Evolutionary conservation across 257 asterid genomes (phyloP).

Genomic region (Striga asiatica): DNA sequence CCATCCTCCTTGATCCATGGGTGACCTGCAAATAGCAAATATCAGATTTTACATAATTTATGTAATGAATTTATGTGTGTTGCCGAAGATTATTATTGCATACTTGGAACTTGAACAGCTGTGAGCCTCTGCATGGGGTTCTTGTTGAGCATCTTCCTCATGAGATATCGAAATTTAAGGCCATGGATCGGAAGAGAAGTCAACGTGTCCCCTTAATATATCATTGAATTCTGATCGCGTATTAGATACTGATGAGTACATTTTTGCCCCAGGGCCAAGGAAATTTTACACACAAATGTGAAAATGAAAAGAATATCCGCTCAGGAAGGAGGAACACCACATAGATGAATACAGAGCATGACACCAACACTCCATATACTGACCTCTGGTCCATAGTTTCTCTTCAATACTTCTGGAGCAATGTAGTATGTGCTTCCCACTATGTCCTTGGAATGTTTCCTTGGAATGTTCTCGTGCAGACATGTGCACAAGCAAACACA

Average conservation of each 20-base stretch:
- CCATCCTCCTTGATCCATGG: conserved; percentile 68
- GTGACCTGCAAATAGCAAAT: conserved; percentile 25
- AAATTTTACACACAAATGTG: too few relatives aligned
- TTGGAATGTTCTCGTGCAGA: conserved; percentile 41
- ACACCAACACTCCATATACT: conserved; percentile 97
- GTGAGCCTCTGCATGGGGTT: conserved; percentile 85
- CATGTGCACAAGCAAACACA: too few relatives aligned
- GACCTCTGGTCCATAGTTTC: conserved; percentile 87
- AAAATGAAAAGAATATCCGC: conserved; percentile 25
- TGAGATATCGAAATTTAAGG: conserved; percentile 73
- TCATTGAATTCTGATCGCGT: too few relatives aligned
- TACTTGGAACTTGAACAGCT: conserved; percentile 80
- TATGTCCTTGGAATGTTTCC: conserved; percentile 73
- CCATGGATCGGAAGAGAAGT: conserved; percentile 88
- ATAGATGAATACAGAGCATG: conserved; percentile 79
- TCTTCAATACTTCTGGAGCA: conserved; percentile 91
- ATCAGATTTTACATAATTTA: background rate
- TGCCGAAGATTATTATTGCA: background rate
- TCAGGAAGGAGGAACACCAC: conserved; percentile 96
- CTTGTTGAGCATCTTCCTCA: conserved; percentile 63
- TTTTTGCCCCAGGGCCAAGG: background rate
- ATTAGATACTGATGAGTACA: too few relatives aligned
- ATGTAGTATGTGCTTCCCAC: conserved; percentile 97
- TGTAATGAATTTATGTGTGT: background rate
- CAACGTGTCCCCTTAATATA: conserved; percentile 68